Base-by-base conservation (phyloP, 2,329 filamentous ascomycete genomes). In the Teratosphaeria nubilosa region DNA sequence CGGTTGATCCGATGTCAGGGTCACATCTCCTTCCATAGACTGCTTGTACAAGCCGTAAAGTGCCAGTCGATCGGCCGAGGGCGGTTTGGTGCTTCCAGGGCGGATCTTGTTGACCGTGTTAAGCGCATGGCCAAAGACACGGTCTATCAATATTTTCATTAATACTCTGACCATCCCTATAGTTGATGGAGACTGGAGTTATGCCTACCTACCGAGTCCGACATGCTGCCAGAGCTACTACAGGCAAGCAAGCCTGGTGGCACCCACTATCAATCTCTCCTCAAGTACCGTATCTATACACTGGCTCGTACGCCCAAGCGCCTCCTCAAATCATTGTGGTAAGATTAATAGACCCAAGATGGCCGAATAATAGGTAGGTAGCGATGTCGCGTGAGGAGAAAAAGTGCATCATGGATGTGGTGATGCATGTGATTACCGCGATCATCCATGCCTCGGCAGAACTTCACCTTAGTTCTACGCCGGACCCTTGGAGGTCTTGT, bases 31-130 rank as follows among this genome's bases (percentile, higher is more conserved):
- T 78, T 99, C 91, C 94, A 97, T 97, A 62, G 91, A 91, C 75
- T 99, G 94, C 73, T 99, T 99, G 78, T 99, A 99, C 65, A 99
- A 82, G 63, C 94, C 94, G 86, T 99, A 99, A 62, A 99, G 87
- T 59, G 88, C 88, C 66, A 99, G 80, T 59, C 94, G 87, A 70
- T 95, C 91, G 61, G 82, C 79, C 1, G 91, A 84, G 53, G 94
- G 94, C 52, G 94, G 94, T 62, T 94, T 87, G 62, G 90, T 85
- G 56, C 90, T 90, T 63, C 94, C 92, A 20, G 91, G 96, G 70
- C 94, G 92, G 67, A 99, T 95, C 76, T 95, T 95, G 76, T 96
- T 96, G 69, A 99, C 92, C 25, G 94, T 97, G 77, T 96, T 96
- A 75, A 99, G 87, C 64, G 94, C 94, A 83, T 99, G 92, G 73